Base-by-base conservation (phyloP, 192 early-diverging fungal genomes). In the Phycomyces blakesleeanus region DNA sequence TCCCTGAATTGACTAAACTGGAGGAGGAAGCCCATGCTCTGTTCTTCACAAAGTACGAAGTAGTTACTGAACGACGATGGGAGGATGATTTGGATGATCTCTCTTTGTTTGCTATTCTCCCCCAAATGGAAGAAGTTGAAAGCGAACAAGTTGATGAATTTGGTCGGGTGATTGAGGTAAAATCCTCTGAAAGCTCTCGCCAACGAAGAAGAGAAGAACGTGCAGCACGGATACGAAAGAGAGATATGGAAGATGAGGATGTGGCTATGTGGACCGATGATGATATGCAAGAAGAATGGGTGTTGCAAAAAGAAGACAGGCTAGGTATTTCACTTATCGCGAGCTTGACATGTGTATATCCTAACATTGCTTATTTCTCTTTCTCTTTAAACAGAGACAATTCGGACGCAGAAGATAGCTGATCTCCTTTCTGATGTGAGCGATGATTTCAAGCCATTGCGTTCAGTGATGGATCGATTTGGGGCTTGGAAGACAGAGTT, bases 401-500 rank as follows among this genome's bases (percentile, higher is more conserved):
- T 22, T 61, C 80, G 44, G 78, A 59, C 57, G 73, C 41, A 61
- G 67, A 40, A 49, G 49, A 61, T n/a, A 44, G 66, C 0, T 25
- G 60, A 54, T 12, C 25, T 75, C 16, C 60, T 75, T 22, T 52
- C 53, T 9, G 83, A 85, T 62, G 81, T 83, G 8, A 68, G 57
- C 3, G 61, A 77, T 22, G 81, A 81, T 20, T 85, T 81, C 26
- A 64, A 61, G n/a, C 61, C 75, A 0, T 44, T 85, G 5, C 37
- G 57, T 25, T 64, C 69, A 14, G 79, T 85, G 0, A 82, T 76
- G 62, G 57, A 66, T 40, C 68, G 66, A 44, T 85, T 85, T 67
- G 73, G 76, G 26, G 72, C 71, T 3, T 85, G 81, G 81, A 82
- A 80, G 38, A 71, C 67, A 0, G 63, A 81, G 0, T 81, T 76